These are phyloP conservation scores for Fusarium sarcochroum DNA, from an alignment of 2,329 filamentous ascomycete genomes.

Conservation along the genomic window DNA sequence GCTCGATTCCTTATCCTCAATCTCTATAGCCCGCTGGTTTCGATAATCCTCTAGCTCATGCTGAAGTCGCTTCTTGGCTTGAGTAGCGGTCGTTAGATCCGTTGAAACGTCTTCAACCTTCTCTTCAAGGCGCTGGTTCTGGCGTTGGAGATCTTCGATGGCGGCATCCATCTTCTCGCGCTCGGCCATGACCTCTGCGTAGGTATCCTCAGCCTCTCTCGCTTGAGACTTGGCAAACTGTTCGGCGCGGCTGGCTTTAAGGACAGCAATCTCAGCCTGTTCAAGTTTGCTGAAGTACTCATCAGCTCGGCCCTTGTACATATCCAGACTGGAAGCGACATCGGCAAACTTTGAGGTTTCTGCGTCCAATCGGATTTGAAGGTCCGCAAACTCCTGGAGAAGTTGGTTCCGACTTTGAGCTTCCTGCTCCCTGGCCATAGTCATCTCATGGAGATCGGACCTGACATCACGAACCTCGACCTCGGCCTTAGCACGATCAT, in stretches of 20 bases:
- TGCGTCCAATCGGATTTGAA: slow-evolving; percentile 92
- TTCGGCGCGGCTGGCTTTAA: slow-evolving; percentile 92
- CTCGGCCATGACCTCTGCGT: slow-evolving; percentile 90
- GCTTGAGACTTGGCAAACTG: slow-evolving; percentile 94
- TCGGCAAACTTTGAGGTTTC: slow-evolving; percentile 89
- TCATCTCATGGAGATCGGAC: slow-evolving; percentile 87
- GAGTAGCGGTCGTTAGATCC: slow-evolving; percentile 85
- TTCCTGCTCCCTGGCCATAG: slow-evolving; percentile 85
- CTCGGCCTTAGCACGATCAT: slow-evolving; percentile 83
- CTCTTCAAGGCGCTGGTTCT: slow-evolving; percentile 91
- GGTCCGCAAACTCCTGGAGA: slow-evolving; percentile 90
- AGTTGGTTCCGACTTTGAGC: slow-evolving; percentile 88
- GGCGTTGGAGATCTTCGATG: slow-evolving; percentile 90
- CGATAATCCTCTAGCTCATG: slow-evolving; percentile 98
- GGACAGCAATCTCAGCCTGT: slow-evolving; percentile 93
- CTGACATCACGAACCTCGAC: slow-evolving; percentile 87
- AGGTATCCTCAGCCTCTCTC: slow-evolving; percentile 91
- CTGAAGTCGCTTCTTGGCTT: slow-evolving; percentile 94
- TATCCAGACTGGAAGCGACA: slow-evolving; percentile 82
- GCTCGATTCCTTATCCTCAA: slow-evolving; percentile 95
- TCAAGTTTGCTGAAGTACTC: slow-evolving; percentile 98
- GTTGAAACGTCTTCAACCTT: slow-evolving; percentile 91
- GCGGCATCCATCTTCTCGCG: slow-evolving; percentile 89
- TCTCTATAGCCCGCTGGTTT: slow-evolving; percentile 93
- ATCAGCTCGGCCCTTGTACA: slow-evolving; percentile 93